Evolutionary conservation across 2,329 filamentous ascomycete genomes (phyloP), one percentile per base, ranked within the genome.

Genomic region (Microdochium nivale): DNA sequence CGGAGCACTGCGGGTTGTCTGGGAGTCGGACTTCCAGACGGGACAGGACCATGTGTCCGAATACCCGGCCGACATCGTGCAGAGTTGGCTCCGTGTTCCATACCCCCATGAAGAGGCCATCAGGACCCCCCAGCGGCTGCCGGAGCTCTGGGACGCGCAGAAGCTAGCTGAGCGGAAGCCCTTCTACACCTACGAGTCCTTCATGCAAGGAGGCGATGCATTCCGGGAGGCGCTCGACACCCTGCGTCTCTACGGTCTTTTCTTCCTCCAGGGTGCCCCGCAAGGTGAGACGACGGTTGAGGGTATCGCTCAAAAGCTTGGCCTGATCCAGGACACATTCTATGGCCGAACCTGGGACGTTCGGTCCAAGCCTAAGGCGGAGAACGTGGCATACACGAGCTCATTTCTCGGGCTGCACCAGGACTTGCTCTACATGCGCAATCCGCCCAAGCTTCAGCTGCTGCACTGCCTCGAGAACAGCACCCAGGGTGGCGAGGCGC

Each of bases 271-370:
- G 48, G 79, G 81, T 54, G 85, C 96, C 5, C 91, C 92, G 0
- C 73, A 83, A 10, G 78, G 79, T 16, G 80, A 86, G 54, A 68
- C 76, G 1, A 77, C 83, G 3, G 86, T 96, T 3, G 76, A 80
- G 37, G 70, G 75, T 23, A 82, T 97, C 53, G 87, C 84, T 2
- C 74, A 76, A 3, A 80, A 84, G 49, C 87, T 97, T 53, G 91
- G 90, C 1, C 80, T 80, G 32, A 71, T 96, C 25, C 87, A 90
- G 62, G 84, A 90, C 60, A 94, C 91, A 8, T 94, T 97, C 64
- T 97, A 97, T 67, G 94, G 94, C 43, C 75, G 78, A 59, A 95
- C 90, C 0, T 97, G 91, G 83, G 87, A 96, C 67, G 92, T 97
- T 13, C 81, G 83, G 51, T 89, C 85, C 3, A 86, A 95, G 50